Conservation (phyloP, 1,139 yeast genomes). For the Suhomyces kunorum region DNA sequence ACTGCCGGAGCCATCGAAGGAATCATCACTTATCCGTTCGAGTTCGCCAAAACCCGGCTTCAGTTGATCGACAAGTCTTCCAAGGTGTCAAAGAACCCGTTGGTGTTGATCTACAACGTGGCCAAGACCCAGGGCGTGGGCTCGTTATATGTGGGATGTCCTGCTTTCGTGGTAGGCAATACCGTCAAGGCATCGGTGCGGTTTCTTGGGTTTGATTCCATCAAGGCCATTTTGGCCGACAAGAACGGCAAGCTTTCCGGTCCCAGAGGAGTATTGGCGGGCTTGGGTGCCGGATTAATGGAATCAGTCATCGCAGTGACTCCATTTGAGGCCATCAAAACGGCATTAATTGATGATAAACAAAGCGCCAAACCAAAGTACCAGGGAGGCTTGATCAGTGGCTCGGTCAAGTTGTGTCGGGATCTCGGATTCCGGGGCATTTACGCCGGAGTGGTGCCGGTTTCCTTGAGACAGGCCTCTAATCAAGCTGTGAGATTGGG, state of each 20-base stretch:
- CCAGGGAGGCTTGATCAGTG: conserved; percentile 64
- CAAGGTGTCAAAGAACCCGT: conserved; percentile 75
- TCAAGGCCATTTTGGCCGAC: conserved; percentile 75
- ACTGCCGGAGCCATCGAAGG: conserved; percentile 95
- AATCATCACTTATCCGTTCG: conserved; percentile 88
- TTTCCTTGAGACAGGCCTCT: conserved; percentile 92
- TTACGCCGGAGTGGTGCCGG: conserved; percentile 89
- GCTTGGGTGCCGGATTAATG: conserved; percentile 91
- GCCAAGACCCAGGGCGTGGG: conserved; percentile 78
- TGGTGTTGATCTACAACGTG: conserved; percentile 71
- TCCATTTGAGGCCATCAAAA: conserved; percentile 95
- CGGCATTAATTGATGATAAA: conserved; percentile 92
- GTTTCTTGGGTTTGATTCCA: conserved; percentile 87
- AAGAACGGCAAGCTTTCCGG: conserved; percentile 85
- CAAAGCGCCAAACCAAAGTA: conserved; percentile 76
- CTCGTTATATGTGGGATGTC: conserved; percentile 92
- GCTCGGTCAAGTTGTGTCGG: conserved; percentile 60
- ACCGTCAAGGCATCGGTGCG: conserved; percentile 94
- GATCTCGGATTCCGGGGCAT: conserved; percentile 84
- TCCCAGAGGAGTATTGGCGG: conserved; percentile 90
- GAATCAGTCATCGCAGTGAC: conserved; percentile 94
- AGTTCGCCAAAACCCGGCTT: conserved; percentile 91
- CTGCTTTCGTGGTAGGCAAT: conserved; percentile 94
- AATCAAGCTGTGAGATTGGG: conserved; percentile 95
- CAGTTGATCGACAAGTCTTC: conserved; percentile 77